phyloP scores from a whole-genome alignment of 2,329 filamentous ascomycete species.

The Periglandula ipomoeae region DNA sequence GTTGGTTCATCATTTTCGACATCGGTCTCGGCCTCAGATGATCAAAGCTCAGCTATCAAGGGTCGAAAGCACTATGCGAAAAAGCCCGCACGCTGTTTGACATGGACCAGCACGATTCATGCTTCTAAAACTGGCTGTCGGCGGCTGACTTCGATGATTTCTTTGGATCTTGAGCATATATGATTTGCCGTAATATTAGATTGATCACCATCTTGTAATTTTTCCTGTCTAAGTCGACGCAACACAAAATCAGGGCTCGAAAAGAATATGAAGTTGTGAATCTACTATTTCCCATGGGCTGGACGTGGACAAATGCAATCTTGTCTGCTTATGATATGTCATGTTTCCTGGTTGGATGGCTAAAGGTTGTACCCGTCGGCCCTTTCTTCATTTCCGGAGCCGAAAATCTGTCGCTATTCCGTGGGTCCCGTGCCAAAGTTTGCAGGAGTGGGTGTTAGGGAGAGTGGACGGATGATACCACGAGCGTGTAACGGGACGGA shows the following conservation, averaged over 20 bases:
- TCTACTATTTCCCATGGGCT: not conserved
- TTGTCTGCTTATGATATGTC: not conserved
- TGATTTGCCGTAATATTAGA: too few species aligned
- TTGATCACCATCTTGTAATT: not conserved
- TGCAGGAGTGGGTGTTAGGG: not conserved
- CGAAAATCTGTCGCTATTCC: not conserved
- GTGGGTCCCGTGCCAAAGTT: not conserved
- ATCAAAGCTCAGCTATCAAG: not conserved
- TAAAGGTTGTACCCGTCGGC: not conserved
- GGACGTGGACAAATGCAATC: not conserved
- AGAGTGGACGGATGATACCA: not conserved
- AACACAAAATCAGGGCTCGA: too few species aligned
- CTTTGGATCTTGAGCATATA: too few species aligned
- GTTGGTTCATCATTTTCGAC: not conserved
- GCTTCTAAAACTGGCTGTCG: not conserved
- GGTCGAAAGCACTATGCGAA: not conserved
- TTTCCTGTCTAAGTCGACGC: not conserved
- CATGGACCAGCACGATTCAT: not conserved
- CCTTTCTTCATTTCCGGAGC: not conserved
- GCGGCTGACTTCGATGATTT: too few species aligned
- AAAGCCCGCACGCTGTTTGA: not conserved
- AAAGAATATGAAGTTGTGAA: too few species aligned
- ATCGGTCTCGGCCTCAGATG: not conserved
- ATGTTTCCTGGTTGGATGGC: not conserved
- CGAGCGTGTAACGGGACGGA: not conserved